Evolutionary conservation across 1,284 basidiomycete genomes (phyloP), one percentile per base, ranked within the genome.

Genomic region (Austroboletus rostrupii): DNA sequence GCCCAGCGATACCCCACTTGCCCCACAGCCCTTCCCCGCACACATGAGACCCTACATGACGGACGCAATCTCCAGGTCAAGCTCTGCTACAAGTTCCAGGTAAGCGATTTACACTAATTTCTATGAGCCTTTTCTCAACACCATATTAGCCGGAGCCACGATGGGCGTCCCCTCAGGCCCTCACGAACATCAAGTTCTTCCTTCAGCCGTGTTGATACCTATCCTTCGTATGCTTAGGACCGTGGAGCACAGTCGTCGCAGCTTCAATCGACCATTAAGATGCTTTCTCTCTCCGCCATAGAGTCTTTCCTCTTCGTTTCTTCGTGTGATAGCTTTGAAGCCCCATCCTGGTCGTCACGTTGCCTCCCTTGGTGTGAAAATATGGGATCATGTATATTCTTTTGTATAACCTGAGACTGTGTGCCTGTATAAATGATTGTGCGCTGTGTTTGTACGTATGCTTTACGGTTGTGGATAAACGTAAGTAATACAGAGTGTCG

Each of bases 61-160:
- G 44, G 61, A 69, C 47, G 47, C 53, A 14, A 63, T 64, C 51
- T 61, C 66, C 20, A 62, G 69, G 47, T 64, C 68, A 31, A 70
- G 61, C 50, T 66, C 68, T 43, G 60, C 63, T 43, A 64, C 68
- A n/a, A 67, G 60, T 32, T 71, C 70, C 37, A 66, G 60, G 71
- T 73, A 49, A 58, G 65, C 53, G 19, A 48, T 49, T 46, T 17
- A 6, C 45, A 11, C 29, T 29, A 43, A 49, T 14, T 5, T 53
- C 5, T 17, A 43, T 13, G 5, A 28, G 28, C 1, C 6, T 19
- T 33, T 49, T 55, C 28, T 40, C 20, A 33, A 65, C 40, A 13
- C 47, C 23, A 48, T 42, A 8, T 40, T 53, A 66, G 67, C 47
- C 68, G 67, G 65, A 70, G 68, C 45, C 54, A 61, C 9, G 68